Evolutionary conservation across 1,284 basidiomycete genomes (phyloP).

Genomic region (Cryptococcus neoformans): DNA sequence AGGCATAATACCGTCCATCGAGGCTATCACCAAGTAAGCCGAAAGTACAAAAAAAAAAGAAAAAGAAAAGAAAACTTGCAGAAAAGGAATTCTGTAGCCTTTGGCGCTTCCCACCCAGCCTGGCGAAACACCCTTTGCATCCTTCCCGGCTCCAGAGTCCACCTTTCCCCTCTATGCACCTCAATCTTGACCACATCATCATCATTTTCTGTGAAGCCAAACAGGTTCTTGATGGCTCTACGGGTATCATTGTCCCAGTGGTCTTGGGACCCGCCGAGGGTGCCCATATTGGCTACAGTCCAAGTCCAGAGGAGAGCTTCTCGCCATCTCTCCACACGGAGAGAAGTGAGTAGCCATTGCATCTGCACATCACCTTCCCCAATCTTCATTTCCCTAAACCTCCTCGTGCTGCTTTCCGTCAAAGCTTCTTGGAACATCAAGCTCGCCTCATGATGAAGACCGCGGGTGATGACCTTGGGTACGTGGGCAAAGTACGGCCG

Average conservation of each 20-base stretch:
- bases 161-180: constrained; percentile 36
- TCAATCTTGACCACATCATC: constrained; percentile 38
- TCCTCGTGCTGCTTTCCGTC: constrained; percentile 25
- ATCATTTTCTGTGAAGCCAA: constrained; percentile 26
- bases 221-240: constrained; percentile 26
- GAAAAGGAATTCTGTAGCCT: constrained; percentile 36
- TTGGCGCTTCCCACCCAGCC: constrained; percentile 39
- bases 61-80: constrained; percentile 15
- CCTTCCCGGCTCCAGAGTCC: constrained; percentile 31
- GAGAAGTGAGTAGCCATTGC: constrained; percentile 39
- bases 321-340: constrained; percentile 46
- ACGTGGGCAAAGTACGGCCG: constrained; percentile 46
- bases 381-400: constrained; percentile 37
- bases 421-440: constrained; percentile 44
- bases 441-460: constrained; percentile 43
- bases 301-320: constrained; percentile 47
- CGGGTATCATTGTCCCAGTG: constrained; percentile 32
- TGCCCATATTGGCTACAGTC: constrained; percentile 38
- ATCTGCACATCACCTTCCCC: constrained; percentile 43
- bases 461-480: constrained; percentile 42
- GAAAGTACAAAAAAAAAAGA: background rate
- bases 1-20: constrained; percentile 44
- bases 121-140: constrained; percentile 28
- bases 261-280: constrained; percentile 9
- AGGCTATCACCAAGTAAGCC: constrained; percentile 16